A percentile compares a stretch with the other conserved stretches of the same genome.
Conservation (phyloP, 2,329 filamentous ascomycete species). For the Paramyrothecium sp. region DNA sequence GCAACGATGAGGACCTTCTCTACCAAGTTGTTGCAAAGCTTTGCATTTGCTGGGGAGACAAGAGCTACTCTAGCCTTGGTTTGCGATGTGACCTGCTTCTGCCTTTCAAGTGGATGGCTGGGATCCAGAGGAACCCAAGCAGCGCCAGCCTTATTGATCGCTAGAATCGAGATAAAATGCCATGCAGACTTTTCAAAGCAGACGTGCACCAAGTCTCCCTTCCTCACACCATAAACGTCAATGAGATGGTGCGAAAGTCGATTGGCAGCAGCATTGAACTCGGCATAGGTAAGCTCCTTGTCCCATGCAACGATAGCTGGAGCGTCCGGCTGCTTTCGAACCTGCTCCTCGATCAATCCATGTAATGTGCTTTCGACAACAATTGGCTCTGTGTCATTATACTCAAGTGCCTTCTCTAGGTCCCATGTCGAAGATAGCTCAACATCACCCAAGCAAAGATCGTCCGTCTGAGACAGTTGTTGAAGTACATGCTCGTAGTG, state of each 20-base stretch:
- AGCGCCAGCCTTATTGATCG: conserved; percentile 26
- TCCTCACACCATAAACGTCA: neutral
- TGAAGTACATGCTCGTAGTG: no score
- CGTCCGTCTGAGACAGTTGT: no score
- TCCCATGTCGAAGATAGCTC: no score
- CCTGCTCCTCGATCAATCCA: conserved; percentile 2
- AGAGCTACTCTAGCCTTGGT: conserved; percentile 2
- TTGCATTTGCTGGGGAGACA: neutral
- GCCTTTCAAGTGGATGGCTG: conserved; percentile 27
- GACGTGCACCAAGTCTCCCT: conserved; percentile 8
- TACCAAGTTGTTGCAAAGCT: neutral
- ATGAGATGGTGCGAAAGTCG: neutral
- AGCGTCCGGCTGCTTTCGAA: neutral
- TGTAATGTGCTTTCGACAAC: neutral
- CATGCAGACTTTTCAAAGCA: conserved; percentile 22
- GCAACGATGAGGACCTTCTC: neutral
- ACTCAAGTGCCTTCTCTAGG: neutral
- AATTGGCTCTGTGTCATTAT: neutral
- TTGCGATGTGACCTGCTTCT: conserved; percentile 9
- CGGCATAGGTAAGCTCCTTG: conserved; percentile 7
- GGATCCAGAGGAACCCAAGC: conserved; percentile 32
- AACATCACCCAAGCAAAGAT: no score
- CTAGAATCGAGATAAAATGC: conserved; percentile 19
- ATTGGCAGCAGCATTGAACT: conserved; percentile 1
- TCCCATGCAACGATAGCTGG: conserved; percentile 10